These are phyloP conservation scores for Crithidia thermophila DNA, from an alignment of 208 protist species.

Conservation along the genomic window DNA sequence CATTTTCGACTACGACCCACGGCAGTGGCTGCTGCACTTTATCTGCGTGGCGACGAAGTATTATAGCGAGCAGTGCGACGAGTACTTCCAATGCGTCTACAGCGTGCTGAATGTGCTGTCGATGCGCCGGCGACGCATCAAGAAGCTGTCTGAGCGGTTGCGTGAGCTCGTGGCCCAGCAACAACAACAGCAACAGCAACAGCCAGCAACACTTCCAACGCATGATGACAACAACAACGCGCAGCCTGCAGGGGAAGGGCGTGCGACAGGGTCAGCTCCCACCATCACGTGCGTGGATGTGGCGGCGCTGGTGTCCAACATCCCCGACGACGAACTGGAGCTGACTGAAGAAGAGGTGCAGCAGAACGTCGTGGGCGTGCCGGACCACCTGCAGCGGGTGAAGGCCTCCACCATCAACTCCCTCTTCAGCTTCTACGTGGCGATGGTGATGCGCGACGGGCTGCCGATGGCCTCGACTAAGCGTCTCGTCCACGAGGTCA, in stretches of 20 bases:
- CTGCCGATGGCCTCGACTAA: not conserved
- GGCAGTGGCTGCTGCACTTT: slow-evolving; percentile 7
- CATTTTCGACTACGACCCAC: slow-evolving; percentile 13
- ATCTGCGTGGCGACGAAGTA: slow-evolving; percentile 1
- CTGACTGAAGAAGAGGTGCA: not conserved
- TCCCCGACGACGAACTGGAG: not conserved
- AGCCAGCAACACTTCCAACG: not conserved
- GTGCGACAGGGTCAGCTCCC: no score
- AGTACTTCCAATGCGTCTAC: not conserved
- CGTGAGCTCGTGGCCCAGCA: not conserved
- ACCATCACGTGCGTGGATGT: not conserved
- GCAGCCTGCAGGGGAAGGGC: no score
- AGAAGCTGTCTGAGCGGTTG: slow-evolving; percentile 4
- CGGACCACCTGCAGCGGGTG: not conserved
- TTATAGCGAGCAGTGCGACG: not conserved
- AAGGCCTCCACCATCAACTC: not conserved
- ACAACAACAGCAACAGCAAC: not conserved
- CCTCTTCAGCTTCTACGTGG: slow-evolving; percentile 17
- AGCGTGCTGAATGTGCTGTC: slow-evolving; percentile 8
- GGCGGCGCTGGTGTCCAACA: not conserved
- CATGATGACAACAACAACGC: not conserved
- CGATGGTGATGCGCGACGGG: not conserved
- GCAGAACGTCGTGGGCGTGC: slow-evolving; percentile 3
- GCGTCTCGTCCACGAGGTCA: not conserved
- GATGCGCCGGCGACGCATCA: slow-evolving; percentile 3